Evolutionary conservation across 176 grass and related monocot species (phyloP), one percentile per base, ranked within the genome.

Genomic region (Aechmea fasciata): DNA sequence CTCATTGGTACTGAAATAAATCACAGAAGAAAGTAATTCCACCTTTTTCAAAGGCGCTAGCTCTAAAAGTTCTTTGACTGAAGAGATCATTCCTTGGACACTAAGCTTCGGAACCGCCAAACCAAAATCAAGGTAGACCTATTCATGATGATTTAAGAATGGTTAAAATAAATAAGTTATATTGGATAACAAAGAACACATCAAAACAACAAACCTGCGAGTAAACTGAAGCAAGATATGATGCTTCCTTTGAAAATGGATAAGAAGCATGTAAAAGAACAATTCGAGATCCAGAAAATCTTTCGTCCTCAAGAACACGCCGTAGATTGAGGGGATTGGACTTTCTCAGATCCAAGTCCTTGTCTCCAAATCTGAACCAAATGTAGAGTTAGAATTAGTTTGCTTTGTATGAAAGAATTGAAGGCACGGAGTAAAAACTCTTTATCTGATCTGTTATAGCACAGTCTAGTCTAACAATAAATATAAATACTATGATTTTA

Each of bases 61-160:
- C 63, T 99, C 82, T 52, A 97, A 61, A 49, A 97, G 94, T 82
- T 90, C 94, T 75, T 90, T 93, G 52, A 90, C 47, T 65, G 94
- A 87, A 22, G 86, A 89, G 50, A 73, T 72, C 89, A 93, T 97
- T 82, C 94, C 94, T 52, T 97, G 94, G 74, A 97, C 87, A 85
- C 94, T 88, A 75, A 97, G 87, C 79, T 97, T 97, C 65, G 87
- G 94, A 77, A 97, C 83, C 3, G 82, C 87, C 82, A 99, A 82
- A 52, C 94, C 87, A 90, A 99, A 93, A 92, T 99, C 89, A 90
- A 99, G 89, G 66, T 99, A 99, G 13, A 99, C 82, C 94, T 99
- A 75, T 72, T 79, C 75, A 49, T 9, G 11, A 11, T 24, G 71
- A 75, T 11, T 65, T 73, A 57, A 14, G 7, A 59, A 61, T 72